These are phyloP conservation scores for Fusarium nanum DNA, from an alignment of 2,329 filamentous ascomycete species.

Conservation along the genomic window DNA sequence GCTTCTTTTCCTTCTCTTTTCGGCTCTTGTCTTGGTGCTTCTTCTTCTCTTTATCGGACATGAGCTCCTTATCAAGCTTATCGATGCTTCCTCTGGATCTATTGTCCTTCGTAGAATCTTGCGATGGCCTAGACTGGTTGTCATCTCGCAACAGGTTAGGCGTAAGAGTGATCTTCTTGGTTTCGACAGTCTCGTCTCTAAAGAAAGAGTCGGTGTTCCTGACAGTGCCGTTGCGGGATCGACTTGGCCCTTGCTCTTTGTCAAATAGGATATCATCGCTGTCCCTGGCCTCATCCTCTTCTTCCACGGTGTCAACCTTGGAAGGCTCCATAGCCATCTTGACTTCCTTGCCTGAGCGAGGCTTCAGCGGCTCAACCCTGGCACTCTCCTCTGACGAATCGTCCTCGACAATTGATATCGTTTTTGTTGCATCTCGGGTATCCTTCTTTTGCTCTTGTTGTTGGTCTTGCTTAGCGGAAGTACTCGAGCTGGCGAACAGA, in stretches of 20 bases:
- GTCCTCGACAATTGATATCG: conserved; percentile 47
- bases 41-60: conserved; percentile 78
- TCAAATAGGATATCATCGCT: conserved; percentile 77
- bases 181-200: conserved; percentile 94
- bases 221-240: conserved; percentile 86
- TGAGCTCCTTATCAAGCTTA: conserved; percentile 66
- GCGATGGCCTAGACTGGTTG: conserved; percentile 65
- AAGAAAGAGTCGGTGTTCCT: conserved; percentile 97
- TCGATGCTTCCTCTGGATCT: conserved; percentile 78
- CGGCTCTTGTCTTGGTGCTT: conserved; percentile 78
- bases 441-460: conserved; percentile 48
- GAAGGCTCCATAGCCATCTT: conserved; percentile 50
- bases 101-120: conserved; percentile 59
- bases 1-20: conserved; percentile 76
- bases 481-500: conserved; percentile 51
- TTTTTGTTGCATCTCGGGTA: conserved; percentile 47
- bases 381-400: conserved; percentile 62
- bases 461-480: conserved; percentile 35
- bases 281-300: conserved; percentile 54
- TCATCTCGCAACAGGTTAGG: conserved; percentile 93
- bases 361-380: conserved; percentile 67
- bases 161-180: conserved; percentile 96
- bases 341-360: conserved; percentile 57
- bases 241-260: conserved; percentile 63
- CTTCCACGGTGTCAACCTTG: conserved; percentile 50